Conservation (phyloP, 345 rosid genomes). For the Gossypium sturtianum region DNA sequence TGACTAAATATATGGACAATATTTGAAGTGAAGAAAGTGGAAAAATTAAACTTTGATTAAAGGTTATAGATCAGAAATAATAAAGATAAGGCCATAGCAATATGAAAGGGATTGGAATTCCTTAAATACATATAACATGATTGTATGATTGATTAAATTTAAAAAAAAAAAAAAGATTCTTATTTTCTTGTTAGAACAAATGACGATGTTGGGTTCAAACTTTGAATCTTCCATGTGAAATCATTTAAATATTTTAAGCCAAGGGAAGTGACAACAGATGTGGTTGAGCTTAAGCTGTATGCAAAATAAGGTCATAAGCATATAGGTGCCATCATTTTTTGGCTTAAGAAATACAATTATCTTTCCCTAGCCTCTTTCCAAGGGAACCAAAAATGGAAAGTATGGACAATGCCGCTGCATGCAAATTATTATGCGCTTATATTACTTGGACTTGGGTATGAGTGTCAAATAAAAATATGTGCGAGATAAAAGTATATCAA, state of each 20-base stretch:
- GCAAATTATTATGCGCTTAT: neutral
- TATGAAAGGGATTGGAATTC: neutral
- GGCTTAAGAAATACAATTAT: neutral
- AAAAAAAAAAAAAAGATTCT: neutral
- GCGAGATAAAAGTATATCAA: neutral
- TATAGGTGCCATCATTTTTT: neutral
- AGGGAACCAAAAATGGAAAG: neutral
- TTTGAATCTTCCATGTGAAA: neutral
- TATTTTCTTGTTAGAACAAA: neutral
- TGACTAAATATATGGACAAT: neutral
- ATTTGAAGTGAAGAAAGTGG: neutral
- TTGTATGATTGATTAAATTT: neutral
- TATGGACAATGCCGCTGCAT: neutral
- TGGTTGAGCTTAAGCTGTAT: slow-evolving; percentile 1
- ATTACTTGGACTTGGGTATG: neutral
- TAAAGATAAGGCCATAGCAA: neutral
- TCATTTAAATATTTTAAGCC: neutral
- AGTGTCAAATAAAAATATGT: neutral
- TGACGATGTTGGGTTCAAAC: neutral
- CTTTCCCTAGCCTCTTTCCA: too few species aligned
- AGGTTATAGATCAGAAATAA: neutral
- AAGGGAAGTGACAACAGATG: neutral
- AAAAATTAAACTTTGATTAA: neutral
- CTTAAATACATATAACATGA: too few species aligned
- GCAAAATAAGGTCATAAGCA: slow-evolving; percentile 3